Evolutionary conservation across 441 rosid species (phyloP), one percentile per base, ranked within the genome.

Genomic region (Metrosideros polymorpha): DNA sequence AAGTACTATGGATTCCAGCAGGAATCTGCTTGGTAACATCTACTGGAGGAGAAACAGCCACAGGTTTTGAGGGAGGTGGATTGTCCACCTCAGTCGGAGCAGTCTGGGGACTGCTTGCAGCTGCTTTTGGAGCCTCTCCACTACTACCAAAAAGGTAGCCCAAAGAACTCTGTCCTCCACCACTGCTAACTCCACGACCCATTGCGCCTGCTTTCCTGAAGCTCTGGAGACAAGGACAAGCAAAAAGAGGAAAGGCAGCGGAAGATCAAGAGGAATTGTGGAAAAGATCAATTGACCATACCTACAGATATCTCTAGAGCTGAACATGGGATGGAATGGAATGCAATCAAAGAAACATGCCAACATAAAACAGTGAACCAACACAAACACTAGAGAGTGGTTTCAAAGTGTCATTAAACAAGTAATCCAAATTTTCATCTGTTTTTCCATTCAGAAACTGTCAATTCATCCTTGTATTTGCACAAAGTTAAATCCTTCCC

Each of bases 1-100:
- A 93, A 90, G 89, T 87, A 87, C 95, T 93, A 85, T 92, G 94
- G 84, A 96, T 94, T 76, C 99, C 97, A 85, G 97, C 98, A 86
- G 87, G 89, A 77, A 85, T 59, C 83, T 85, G 84, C 87, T 88
- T 88, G 88, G 86, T 49, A 57, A 86, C 25, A 86, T 94, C 98
- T 61, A 88, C 94, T 22, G 94, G 92, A 82, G 91, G 89, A 86
- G 95, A 88, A 87, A 90, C 85, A n/a, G 88, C 89, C 83, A 84
- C 92, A 83, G 92, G 89, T 85, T 92, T 93, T 82, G 91, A 6
- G 6, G 95, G 82, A 88, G 94, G 87, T 30, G 43, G 85, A 76
- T 83, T 88, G 55, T 84, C 88, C 51, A 85, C 87, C 82, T 91
- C 96, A 25, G 87, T 86, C n/a, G 93, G 84, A 84, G 91, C 85